Base-by-base conservation (phyloP, 2,329 filamentous ascomycete genomes). In the Calonectria hawksworthii region DNA sequence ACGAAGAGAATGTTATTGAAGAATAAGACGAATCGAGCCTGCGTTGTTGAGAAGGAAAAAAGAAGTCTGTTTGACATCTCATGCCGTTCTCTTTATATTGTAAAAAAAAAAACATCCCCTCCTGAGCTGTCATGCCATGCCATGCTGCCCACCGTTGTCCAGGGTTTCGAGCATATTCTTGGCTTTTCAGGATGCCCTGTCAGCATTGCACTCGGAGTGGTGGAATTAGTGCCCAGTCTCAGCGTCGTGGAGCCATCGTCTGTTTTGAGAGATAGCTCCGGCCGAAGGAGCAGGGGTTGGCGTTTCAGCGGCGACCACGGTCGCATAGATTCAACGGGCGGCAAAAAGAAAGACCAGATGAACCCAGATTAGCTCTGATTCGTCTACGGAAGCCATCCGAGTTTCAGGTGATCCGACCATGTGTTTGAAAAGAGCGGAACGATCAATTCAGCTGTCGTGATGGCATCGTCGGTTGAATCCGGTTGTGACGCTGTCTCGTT, bases 161-260 rank as follows among this genome's bases (percentile, higher is more conserved):
- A 41, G 56, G 56, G 56, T 32, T 52, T 41, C 52, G 26, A 41
- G 16, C 30, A 34, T 36, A 41, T 70, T 75, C 32, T 63, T 74
- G 74, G 54, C 34, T 51, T 66, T 66, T 41, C 54, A 73, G 74
- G 65, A 30, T 26, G 16, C 23, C 51, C 3, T 68, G 75, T 8
- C 68, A 38, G 65, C 7, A 38, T 30, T n/a, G 14, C 75, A 75
- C 73, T 77, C 65, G 77, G 61, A 79, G 74, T 80, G 78, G 78
- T 80, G 78, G 78, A 79, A 80, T 76, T 36, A 65, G 23, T 26
- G 6, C 23, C 11, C 32, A 44, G 78, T 80, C 78, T 80, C 78
- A 80, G 69, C 34, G 71, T 74, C 76, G 74, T 79, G 78, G 78
- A 68, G 76, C 44, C 47, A 18, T 16, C 6, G 4, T 54, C 75